These are phyloP conservation scores for Darksidea phi DNA, from an alignment of 495 filamentous ascomycete genomes.

Conservation along the genomic window DNA sequence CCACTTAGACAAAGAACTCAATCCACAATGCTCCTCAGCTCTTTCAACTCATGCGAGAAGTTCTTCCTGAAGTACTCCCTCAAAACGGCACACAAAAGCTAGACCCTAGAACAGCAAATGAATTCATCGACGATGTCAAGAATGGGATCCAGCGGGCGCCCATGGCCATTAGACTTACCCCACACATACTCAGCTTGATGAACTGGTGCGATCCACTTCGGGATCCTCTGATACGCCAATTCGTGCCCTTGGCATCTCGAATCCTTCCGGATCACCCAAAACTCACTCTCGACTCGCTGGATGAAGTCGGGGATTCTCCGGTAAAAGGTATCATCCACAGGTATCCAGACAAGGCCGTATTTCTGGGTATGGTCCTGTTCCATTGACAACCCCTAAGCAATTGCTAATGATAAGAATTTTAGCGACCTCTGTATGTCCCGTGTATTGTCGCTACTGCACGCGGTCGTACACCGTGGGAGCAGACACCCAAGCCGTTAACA, in stretches of 20 bases:
- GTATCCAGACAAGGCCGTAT: conserved; percentile 57
- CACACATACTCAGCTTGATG: conserved; percentile 53
- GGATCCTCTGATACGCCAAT: conserved; percentile 55
- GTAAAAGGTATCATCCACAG: conserved; percentile 53
- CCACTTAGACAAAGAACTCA: too few species aligned
- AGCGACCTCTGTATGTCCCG: conserved; percentile 54
- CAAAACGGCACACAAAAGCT: too few species aligned
- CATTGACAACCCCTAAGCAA: too few species aligned
- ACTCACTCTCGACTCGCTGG: conserved; percentile 39
- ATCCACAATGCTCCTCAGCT: too few species aligned
- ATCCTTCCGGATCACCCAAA: conserved; percentile 52
- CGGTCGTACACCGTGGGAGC: conserved; percentile 56
- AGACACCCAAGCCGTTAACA: conserved; percentile 51
- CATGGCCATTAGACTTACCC: conserved; percentile 54
- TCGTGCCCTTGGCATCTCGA: conserved; percentile 51
- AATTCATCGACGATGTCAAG: too few species aligned
- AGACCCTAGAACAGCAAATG: too few species aligned
- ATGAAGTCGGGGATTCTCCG: conserved; percentile 48
- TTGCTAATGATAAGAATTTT: too few species aligned
- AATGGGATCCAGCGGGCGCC: too few species aligned
- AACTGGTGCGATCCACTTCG: conserved; percentile 56
- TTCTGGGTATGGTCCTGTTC: conserved; percentile 48
- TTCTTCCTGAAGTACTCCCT: too few species aligned
- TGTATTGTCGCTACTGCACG: conserved; percentile 57
- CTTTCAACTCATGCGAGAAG: too few species aligned